Conservation (phyloP, 176 grass and related monocot species). For the Oryza coarctata region DNA sequence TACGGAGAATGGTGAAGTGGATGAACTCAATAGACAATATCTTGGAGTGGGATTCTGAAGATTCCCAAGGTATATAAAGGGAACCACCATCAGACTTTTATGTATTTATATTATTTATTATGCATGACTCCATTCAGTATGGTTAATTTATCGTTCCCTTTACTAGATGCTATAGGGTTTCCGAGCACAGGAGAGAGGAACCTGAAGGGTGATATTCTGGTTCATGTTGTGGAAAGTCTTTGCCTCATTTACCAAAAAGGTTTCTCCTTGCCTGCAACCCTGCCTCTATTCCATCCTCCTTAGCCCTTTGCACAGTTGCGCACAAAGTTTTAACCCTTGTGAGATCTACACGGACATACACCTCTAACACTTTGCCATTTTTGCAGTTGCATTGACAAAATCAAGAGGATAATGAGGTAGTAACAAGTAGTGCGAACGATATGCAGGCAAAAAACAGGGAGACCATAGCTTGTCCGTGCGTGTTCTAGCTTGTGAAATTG, state of each 20-base stretch:
- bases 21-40: slow-evolving; percentile 36
- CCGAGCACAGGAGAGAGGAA: slow-evolving; percentile 10
- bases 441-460: not conserved
- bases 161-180: slow-evolving; percentile 18
- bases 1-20: slow-evolving; percentile 27
- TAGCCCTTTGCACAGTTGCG: not conserved
- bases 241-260: slow-evolving; percentile 59
- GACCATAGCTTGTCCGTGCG: not conserved
- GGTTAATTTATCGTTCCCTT: slow-evolving; percentile 22
- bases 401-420: slow-evolving; percentile 42
- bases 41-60: slow-evolving; percentile 38
- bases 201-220: slow-evolving; percentile 36
- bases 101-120: not conserved
- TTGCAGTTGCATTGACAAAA: slow-evolving; percentile 47
- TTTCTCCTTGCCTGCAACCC: not conserved
- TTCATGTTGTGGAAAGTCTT: slow-evolving; percentile 37
- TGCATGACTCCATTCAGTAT: not conserved
- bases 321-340: not conserved
- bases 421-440: not conserved
- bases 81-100: not conserved
- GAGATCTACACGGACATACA: not conserved
- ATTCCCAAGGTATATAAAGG: slow-evolving; percentile 16
- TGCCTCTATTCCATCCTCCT: not conserved
- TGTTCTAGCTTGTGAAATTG: not conserved
- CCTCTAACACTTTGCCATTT: slow-evolving; percentile 20